phyloP scores from a whole-genome alignment of 495 filamentous ascomycete species.

The Xylaria castorea region DNA sequence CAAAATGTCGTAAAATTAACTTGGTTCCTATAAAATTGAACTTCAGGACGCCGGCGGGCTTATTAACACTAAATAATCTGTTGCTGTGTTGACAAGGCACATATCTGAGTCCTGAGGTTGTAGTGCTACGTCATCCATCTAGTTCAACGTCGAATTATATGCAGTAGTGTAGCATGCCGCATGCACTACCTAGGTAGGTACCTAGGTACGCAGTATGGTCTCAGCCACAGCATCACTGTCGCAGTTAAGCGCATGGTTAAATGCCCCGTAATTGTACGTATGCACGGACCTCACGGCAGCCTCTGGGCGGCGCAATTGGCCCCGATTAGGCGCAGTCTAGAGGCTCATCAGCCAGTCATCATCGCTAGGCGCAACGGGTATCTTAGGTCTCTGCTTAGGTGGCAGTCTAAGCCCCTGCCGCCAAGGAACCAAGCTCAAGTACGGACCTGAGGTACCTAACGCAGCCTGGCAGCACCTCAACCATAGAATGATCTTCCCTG shows the following conservation, averaged over 20 bases:
- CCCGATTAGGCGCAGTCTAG: neutral
- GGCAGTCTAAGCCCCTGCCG: constrained; percentile 4
- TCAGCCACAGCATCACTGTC: constrained; percentile 14
- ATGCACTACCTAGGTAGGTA: neutral
- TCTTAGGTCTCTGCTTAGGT: no score
- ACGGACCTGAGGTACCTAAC: neutral
- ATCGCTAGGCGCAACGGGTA: neutral
- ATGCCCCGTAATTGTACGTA: constrained; percentile 14
- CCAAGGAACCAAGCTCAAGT: neutral
- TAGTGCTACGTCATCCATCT: neutral
- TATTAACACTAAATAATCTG: neutral
- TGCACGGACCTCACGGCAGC: neutral
- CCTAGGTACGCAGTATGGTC: no score
- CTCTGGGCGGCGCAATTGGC: neutral
- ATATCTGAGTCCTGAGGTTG: neutral
- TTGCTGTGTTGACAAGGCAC: neutral
- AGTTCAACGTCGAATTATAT: constrained; percentile 1
- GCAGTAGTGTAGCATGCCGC: constrained; percentile 16
- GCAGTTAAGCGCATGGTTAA: neutral
- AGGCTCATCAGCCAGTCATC: neutral
- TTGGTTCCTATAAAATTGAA: neutral
- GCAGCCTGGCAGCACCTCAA: neutral
- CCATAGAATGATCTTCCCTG: neutral
- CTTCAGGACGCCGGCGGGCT: neutral
- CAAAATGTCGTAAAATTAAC: neutral